A percentile compares a stretch with the other conserved stretches of the same genome.
phyloP scores from a whole-genome alignment of 805 yeast species.

The Candida stauntonica region DNA sequence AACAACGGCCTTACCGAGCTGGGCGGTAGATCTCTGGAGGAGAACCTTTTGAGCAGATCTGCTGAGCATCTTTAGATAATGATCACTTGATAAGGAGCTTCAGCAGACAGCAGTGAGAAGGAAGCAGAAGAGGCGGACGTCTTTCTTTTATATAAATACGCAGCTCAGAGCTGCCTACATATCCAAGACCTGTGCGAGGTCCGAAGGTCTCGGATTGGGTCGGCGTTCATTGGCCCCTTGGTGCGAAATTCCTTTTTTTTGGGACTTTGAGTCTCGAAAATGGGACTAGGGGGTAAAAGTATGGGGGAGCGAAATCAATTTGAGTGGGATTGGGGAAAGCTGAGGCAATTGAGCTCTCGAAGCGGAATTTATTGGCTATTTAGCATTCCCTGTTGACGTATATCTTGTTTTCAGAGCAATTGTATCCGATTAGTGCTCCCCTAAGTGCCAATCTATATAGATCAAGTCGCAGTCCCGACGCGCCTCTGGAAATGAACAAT shows the following conservation, averaged over 20 bases:
- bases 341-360: too few species aligned
- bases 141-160: neutral
- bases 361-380: too few species aligned
- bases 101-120: too few species aligned
- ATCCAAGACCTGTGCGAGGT: neutral
- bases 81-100: neutral
- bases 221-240: neutral
- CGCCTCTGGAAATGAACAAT: too few species aligned
- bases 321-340: too few species aligned
- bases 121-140: neutral
- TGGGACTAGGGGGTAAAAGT: neutral
- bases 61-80: conserved; percentile 8
- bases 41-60: conserved; percentile 14
- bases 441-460: too few species aligned
- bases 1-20: conserved; percentile 8
- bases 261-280: neutral
- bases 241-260: neutral
- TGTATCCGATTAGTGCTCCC: too few species aligned
- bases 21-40: conserved; percentile 14
- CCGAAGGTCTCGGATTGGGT: neutral
- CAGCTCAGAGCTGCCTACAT: too few species aligned
- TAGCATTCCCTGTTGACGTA: too few species aligned
- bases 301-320: too few species aligned
- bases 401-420: too few species aligned
- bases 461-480: too few species aligned